Evolutionary conservation across 73 alveolate genomes (phyloP).

Genomic region (Blepharisma stoltei): DNA sequence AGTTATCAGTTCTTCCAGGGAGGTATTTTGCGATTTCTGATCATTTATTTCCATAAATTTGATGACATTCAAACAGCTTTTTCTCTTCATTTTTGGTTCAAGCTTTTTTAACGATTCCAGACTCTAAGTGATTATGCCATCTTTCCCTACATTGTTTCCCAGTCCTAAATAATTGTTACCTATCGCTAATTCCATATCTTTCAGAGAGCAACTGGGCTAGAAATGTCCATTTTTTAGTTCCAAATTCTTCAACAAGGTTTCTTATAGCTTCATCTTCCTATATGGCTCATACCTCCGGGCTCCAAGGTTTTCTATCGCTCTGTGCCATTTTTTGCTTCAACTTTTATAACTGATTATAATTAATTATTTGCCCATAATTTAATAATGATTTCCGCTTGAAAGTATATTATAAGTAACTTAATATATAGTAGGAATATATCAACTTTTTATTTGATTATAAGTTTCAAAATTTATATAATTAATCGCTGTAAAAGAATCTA

Average conservation of each 20-base stretch:
- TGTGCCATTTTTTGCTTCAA: too few relatives aligned
- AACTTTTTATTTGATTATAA: too few relatives aligned
- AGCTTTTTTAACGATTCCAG: conserved; percentile 67
- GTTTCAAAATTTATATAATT: too few relatives aligned
- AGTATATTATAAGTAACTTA: too few relatives aligned
- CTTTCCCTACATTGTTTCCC: conserved; percentile 90
- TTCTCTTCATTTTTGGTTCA: conserved; percentile 78
- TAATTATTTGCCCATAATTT: too few relatives aligned
- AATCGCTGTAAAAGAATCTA: too few relatives aligned
- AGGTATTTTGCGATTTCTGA: conserved; percentile 72
- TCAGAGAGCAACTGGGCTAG: conserved; percentile 42
- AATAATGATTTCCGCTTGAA: too few relatives aligned
- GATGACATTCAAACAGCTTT: conserved; percentile 66
- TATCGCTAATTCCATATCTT: conserved; percentile 28
- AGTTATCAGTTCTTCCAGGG: conserved; percentile 84
- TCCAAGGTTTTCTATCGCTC: conserved; percentile 9
- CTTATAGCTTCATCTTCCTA: conserved; percentile 61
- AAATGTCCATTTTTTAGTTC: conserved; percentile 58
- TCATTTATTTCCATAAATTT: conserved; percentile 83
- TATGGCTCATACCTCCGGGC: neutral
- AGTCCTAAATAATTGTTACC: conserved; percentile 35
- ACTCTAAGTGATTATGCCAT: conserved; percentile 86
- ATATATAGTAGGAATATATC: too few relatives aligned
- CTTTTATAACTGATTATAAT: too few relatives aligned
- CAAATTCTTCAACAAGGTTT: conserved; percentile 40